Percentiles rank a stretch among this genome's conserved stretches.
Evolutionary conservation across 2,329 filamentous ascomycete genomes (phyloP).

Genomic region (Exophiala oligosperma): DNA sequence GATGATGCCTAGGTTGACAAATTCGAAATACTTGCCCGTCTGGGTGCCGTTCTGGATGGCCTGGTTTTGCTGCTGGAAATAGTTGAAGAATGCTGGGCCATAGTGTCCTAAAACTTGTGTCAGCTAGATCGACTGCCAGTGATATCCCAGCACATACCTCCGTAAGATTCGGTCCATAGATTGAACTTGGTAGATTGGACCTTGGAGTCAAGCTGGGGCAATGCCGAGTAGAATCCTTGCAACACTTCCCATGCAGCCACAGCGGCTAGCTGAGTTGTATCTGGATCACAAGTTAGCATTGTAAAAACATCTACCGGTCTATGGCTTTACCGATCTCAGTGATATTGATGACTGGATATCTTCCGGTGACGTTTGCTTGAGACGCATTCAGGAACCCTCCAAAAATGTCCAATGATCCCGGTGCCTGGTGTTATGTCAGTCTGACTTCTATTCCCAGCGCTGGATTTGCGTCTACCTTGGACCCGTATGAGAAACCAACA

Average conservation of each 20-base stretch:
- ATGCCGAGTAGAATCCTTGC: constrained; percentile 54
- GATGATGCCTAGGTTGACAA: constrained; percentile 56
- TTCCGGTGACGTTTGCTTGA: constrained; percentile 44
- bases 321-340: constrained; percentile 41
- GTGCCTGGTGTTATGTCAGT: constrained; percentile 24
- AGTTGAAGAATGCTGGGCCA: constrained; percentile 56
- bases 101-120: constrained; percentile 43
- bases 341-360: constrained; percentile 52
- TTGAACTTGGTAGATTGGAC: constrained; percentile 57
- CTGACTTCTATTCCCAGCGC: constrained; percentile 10
- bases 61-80: constrained; percentile 60
- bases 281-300: constrained; percentile 25
- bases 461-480: constrained; percentile 30
- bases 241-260: constrained; percentile 56
- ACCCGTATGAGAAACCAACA: constrained; percentile 55
- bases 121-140: too few relatives aligned
- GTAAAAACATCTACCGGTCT: neutral
- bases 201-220: constrained; percentile 50
- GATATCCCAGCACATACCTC: constrained; percentile 12
- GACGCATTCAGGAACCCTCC: constrained; percentile 48
- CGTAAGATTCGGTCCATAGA: constrained; percentile 55
- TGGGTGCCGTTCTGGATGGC: constrained; percentile 52
- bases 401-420: constrained; percentile 43
- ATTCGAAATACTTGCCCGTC: constrained; percentile 52
- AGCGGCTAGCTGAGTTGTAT: constrained; percentile 59